phyloP scores from a whole-genome alignment of 2,329 filamentous ascomycete species.

The Paracoccidioides brasiliensis region DNA sequence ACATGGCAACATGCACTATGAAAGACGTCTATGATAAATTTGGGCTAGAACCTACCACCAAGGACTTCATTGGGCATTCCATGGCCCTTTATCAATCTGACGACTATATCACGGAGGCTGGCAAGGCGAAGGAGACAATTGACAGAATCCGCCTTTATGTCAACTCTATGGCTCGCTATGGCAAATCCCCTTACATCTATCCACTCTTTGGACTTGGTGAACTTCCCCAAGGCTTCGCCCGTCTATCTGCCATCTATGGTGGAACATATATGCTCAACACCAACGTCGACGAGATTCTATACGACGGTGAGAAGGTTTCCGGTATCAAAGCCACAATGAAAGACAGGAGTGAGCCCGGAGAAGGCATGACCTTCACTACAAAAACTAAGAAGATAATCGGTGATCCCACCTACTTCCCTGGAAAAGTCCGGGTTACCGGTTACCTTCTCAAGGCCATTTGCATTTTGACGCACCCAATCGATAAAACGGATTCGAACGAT shows the following conservation, averaged over 20 bases:
- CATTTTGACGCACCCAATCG: constrained; percentile 87
- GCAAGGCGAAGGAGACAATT: constrained; percentile 70
- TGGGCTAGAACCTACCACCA: constrained; percentile 73
- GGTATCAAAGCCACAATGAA: constrained; percentile 98
- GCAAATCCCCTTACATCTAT: constrained; percentile 99
- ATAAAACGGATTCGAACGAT: constrained; percentile 78
- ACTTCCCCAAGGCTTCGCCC: constrained; percentile 93
- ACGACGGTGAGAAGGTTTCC: constrained; percentile 67
- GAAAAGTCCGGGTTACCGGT: constrained; percentile 74
- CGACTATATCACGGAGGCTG: constrained; percentile 62
- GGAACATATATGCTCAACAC: constrained; percentile 99
- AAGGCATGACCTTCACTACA: constrained; percentile 83
- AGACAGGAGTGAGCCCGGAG: constrained; percentile 59
- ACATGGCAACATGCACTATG: constrained; percentile 71
- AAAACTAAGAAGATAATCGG: constrained; percentile 93
- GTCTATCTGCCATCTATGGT: constrained; percentile 94
- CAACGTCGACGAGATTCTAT: constrained; percentile 75
- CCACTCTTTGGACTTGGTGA: constrained; percentile 94
- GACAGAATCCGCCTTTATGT: constrained; percentile 91
- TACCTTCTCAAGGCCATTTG: constrained; percentile 94
- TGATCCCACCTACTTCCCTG: constrained; percentile 91
- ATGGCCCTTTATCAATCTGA: constrained; percentile 95
- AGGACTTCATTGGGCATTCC: constrained; percentile 93
- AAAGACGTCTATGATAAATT: constrained; percentile 99
- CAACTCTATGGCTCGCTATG: constrained; percentile 93